These are phyloP conservation scores for Corymbia citriodora DNA, from an alignment of 441 rosid species.

Conservation along the genomic window DNA sequence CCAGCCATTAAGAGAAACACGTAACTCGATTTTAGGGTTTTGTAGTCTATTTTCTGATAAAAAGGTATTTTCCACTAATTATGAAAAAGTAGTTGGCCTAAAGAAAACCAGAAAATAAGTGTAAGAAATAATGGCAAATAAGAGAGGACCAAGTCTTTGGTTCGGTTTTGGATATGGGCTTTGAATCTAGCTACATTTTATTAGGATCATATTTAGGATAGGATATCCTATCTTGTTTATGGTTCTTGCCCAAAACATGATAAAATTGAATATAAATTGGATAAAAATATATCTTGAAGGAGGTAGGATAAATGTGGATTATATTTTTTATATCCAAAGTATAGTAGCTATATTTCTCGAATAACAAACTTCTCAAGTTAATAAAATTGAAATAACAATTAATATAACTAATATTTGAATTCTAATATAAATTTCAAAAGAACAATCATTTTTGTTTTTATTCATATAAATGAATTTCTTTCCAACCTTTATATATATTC, in stretches of 20 bases:
- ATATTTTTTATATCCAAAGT: neutral
- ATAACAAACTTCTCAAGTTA: neutral
- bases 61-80: neutral
- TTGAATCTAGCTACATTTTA: neutral
- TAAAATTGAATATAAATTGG: neutral
- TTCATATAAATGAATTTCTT: neutral
- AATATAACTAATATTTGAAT: too few species aligned
- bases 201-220: neutral
- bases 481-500: neutral
- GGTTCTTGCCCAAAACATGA: neutral
- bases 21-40: neutral
- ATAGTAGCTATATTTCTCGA: neutral
- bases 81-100: neutral
- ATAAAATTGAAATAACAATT: neutral
- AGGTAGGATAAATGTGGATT: neutral
- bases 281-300: neutral
- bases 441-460: too few species aligned
- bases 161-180: neutral
- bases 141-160: neutral
- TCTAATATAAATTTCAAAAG: neutral
- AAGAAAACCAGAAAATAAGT: neutral
- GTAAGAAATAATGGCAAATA: neutral
- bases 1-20: neutral
- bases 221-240: neutral
- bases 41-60: too few species aligned